A percentile compares a stretch with the other conserved stretches of the same genome.
Evolutionary conservation across 306 rosid genomes (phyloP).

Genomic region (Trifolium subterraneum): DNA sequence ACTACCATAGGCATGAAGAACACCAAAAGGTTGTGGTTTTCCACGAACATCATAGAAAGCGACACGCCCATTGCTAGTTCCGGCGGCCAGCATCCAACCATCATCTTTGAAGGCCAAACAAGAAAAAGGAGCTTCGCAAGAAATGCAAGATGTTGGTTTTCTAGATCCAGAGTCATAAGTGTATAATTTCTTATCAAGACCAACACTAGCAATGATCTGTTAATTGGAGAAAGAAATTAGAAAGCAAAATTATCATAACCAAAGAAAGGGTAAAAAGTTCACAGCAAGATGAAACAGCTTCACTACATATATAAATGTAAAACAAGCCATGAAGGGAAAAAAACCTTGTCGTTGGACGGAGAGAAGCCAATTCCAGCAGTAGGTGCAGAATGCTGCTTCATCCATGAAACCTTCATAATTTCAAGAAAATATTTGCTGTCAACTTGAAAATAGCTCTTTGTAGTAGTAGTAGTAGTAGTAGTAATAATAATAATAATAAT

Average conservation of each 20-base stretch:
- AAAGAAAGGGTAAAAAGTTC: slow-evolving; percentile 38
- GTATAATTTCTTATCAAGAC: slow-evolving; percentile 93
- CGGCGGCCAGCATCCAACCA: slow-evolving; percentile 95
- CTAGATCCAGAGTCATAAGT: slow-evolving; percentile 90
- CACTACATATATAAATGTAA: slow-evolving; percentile 18
- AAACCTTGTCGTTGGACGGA: slow-evolving; percentile 97
- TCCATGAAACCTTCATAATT: slow-evolving; percentile 78
- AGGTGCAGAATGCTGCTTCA: slow-evolving; percentile 98
- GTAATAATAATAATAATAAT: too few relatives aligned
- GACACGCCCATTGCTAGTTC: slow-evolving; percentile 95
- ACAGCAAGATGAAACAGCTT: slow-evolving; percentile 36
- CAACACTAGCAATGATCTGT: slow-evolving; percentile 94
- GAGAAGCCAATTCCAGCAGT: slow-evolving; percentile 98
- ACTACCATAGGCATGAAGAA: slow-evolving; percentile 83
- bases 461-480: too few relatives aligned
- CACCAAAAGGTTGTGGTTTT: slow-evolving; percentile 89
- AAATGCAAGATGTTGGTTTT: slow-evolving; percentile 77
- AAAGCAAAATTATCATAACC: slow-evolving; percentile 41
- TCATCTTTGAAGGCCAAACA: slow-evolving; percentile 92
- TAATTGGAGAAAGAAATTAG: slow-evolving; percentile 46
- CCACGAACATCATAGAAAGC: slow-evolving; percentile 97
- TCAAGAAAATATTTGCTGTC: neutral
- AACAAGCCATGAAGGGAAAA: slow-evolving; percentile 32
- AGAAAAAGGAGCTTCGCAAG: slow-evolving; percentile 94
- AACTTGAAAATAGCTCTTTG: slow-evolving; percentile 10